phyloP scores from a whole-genome alignment of 345 rosid species.

The Clausena lansium region DNA sequence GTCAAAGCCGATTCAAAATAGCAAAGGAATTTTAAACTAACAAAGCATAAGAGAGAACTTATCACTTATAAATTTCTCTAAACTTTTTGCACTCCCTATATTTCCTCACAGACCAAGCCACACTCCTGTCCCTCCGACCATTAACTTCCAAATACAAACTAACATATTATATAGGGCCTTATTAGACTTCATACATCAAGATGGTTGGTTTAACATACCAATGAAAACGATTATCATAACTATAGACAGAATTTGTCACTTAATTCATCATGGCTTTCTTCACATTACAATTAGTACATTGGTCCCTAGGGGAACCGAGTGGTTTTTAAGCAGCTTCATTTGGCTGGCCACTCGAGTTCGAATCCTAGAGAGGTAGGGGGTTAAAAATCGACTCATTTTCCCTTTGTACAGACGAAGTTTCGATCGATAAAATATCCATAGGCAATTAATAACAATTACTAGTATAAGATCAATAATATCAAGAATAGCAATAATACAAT shows the following conservation, averaged over 20 bases:
- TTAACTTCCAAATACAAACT: neutral
- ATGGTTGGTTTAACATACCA: neutral
- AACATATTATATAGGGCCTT: neutral
- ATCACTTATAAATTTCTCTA: neutral
- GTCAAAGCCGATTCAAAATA: conserved; percentile 4
- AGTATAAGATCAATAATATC: neutral
- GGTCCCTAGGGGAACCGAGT: no score
- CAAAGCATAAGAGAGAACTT: neutral
- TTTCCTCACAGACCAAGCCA: neutral
- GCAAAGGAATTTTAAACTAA: neutral
- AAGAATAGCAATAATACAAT: conserved; percentile 1
- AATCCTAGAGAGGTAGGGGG: no score
- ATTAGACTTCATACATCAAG: neutral
- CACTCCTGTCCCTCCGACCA: neutral
- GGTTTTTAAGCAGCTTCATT: no score
- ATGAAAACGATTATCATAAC: neutral
- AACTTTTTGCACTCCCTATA: neutral
- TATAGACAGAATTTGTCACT: neutral
- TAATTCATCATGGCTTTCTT: neutral
- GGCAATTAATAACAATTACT: neutral
- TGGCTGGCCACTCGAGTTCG: no score
- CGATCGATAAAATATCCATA: neutral
- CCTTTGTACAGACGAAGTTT: neutral
- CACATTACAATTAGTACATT: neutral
- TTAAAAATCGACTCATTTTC: neutral